phyloP scores from a whole-genome alignment of 73 alveolate species.

The Paramecium primaurelia region DNA sequence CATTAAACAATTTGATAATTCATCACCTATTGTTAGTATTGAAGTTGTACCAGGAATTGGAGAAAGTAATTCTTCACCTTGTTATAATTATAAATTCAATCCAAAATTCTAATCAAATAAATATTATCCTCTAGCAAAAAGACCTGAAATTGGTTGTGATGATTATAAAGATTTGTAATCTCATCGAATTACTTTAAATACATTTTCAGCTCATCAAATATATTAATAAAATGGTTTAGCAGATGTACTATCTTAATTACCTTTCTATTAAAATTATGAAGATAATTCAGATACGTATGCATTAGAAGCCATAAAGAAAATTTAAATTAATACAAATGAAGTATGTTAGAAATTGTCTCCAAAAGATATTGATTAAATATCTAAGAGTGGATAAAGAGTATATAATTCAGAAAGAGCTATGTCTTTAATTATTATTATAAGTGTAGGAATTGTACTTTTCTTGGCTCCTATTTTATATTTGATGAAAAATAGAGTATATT shows the following conservation, averaged over 20 bases:
- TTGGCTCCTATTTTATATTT: not conserved
- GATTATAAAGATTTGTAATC: not conserved
- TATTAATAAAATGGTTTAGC: not conserved
- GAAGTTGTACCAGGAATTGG: conserved; percentile 19
- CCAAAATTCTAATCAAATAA: not conserved
- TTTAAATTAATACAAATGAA: not conserved
- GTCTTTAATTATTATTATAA: not conserved
- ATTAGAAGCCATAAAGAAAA: not conserved
- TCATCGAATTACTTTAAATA: not conserved
- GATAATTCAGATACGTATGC: not conserved
- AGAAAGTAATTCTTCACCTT: not conserved
- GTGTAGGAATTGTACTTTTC: not conserved
- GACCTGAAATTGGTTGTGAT: conserved; percentile 30
- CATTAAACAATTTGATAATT: not conserved
- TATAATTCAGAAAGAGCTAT: not conserved
- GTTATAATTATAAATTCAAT: not conserved
- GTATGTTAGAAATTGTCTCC: not conserved
- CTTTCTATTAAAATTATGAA: not conserved
- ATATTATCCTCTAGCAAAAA: not conserved
- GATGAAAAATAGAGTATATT: not conserved
- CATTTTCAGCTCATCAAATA: not conserved
- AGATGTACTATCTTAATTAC: not conserved
- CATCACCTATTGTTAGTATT: not conserved
- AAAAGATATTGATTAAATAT: not conserved
- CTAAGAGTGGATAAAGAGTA: not conserved